Evolutionary conservation across 305 asterid species (phyloP), one percentile per base, ranked within the genome.

Genomic region (Fraxinus dipetala): DNA sequence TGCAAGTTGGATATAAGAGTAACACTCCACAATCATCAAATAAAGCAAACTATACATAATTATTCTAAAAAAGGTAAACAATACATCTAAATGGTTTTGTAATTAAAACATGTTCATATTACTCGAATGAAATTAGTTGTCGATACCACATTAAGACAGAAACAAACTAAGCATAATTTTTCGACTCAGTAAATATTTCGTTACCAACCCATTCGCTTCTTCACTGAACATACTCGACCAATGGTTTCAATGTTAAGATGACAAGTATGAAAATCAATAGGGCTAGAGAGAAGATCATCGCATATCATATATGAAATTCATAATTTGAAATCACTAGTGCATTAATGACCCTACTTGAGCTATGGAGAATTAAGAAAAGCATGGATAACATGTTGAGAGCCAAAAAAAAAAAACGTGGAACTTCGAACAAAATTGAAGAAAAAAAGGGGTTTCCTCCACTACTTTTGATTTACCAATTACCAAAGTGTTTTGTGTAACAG

Each of bases 361-460:
- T 20, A 56, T 20, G 36, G 79, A 61, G 75, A 7, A 38, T 48
- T 31, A 48, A 80, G 54, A 77, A 7, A 59, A 72, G 48, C 59
- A 81, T 77, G 7, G 18, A 51, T 51, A 16, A 51, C 61, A 16
- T 51, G 61, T 51, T 51, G 22, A 4, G 22, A 80, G 85, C 38
- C 38, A 34, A 6, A 34, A 80, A 11, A n/a, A 75, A 31, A n/a
- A 13, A 8, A 8, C 59, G 75, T 31, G 7, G 3, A 70, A 54
- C 75, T 9, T 24, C 13, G 31, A 35, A 38, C 56, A 1, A 35
- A n/a, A 4, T 16, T 1, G 51, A 74, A 67, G 75, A 4, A 67
- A 84, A 82, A 30, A 35, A 24, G 34, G n/a, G n/a, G 28, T 45
- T 73, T 79, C 79, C 32, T 73, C 22, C 16, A 18, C 72, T 79